A percentile compares a stretch with the other conserved stretches of the same genome.
phyloP scores from a whole-genome alignment of 371 early-diverging fungal species.

The Actinomortierella ambigua region DNA sequence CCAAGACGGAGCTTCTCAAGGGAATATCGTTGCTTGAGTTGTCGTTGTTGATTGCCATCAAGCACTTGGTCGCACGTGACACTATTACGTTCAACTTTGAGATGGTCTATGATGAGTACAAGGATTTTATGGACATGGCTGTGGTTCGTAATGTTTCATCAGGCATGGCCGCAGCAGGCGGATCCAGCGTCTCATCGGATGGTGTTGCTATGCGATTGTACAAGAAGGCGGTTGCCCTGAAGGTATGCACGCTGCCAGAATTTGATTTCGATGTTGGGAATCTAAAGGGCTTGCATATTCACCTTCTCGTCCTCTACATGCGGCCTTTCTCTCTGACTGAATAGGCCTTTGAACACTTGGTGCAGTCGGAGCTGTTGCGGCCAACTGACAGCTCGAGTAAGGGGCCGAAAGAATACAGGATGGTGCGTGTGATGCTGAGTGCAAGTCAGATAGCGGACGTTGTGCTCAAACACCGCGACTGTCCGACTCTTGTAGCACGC shows the following conservation, averaged over 20 bases:
- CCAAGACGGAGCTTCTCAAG: conserved; percentile 67
- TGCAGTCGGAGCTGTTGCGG: conserved; percentile 70
- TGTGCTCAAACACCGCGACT: conserved; percentile 59
- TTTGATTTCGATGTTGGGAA: conserved; percentile 9
- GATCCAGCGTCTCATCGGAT: conserved; percentile 21
- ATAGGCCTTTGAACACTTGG: conserved; percentile 78
- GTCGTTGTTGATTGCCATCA: conserved; percentile 80
- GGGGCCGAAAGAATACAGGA: conserved; percentile 85
- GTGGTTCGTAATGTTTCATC: conserved; percentile 50
- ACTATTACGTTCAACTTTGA: conserved; percentile 86
- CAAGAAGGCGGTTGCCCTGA: conserved; percentile 81
- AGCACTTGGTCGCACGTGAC: conserved; percentile 68
- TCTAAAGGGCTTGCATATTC: conserved; percentile 2
- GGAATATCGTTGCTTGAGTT: conserved; percentile 84
- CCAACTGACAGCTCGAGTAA: conserved; percentile 62
- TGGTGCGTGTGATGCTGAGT: conserved; percentile 80
- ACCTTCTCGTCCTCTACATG: background rate
- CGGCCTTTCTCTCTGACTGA: too few species aligned
- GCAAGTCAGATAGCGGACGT: conserved; percentile 70
- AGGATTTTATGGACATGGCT: conserved; percentile 72
- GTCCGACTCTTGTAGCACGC: conserved; percentile 56
- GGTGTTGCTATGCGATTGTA: conserved; percentile 74
- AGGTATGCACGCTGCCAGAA: conserved; percentile 69
- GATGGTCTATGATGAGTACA: conserved; percentile 93
- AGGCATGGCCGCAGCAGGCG: conserved; percentile 17